Evolutionary conservation across 1,284 basidiomycete genomes (phyloP).

Genomic region (Irpex rosettiformis): DNA sequence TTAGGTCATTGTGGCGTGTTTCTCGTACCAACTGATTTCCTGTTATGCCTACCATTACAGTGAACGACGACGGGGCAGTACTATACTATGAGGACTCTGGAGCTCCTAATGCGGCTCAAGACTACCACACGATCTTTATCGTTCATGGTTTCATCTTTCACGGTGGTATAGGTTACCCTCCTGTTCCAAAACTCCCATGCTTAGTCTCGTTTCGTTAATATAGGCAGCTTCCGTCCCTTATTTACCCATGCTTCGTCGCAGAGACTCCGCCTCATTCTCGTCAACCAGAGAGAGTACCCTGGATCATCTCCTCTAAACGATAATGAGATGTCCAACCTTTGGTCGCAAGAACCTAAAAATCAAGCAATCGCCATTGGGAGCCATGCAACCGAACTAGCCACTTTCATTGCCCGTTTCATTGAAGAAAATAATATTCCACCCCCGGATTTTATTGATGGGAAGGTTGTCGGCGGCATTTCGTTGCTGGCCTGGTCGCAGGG

Average conservation of each 20-base stretch:
- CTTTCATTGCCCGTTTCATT: slow-evolving; percentile 1
- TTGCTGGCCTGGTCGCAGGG: slow-evolving; percentile 10
- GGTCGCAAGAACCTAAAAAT: background rate
- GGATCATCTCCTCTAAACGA: slow-evolving; percentile 1
- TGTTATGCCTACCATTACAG: slow-evolving; percentile 8
- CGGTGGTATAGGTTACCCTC: slow-evolving; percentile 1
- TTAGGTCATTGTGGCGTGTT: too few relatives aligned
- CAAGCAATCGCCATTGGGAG: background rate
- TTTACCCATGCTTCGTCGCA: background rate
- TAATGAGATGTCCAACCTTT: background rate
- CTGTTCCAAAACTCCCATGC: slow-evolving; percentile 35
- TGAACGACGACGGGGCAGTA: slow-evolving; percentile 5
- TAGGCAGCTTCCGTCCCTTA: slow-evolving; percentile 4
- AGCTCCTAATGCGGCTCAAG: background rate
- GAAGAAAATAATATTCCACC: background rate
- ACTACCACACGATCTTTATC: slow-evolving; percentile 5
- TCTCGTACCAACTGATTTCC: background rate
- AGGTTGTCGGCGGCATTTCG: slow-evolving; percentile 1
- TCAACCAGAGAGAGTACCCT: slow-evolving; percentile 10
- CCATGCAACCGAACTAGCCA: slow-evolving; percentile 2
- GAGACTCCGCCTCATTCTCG: slow-evolving; percentile 6
- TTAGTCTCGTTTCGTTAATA: slow-evolving; percentile 28
- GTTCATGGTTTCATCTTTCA: slow-evolving; percentile 10
- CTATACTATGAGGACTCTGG: slow-evolving; percentile 9
- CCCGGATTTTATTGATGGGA: background rate